A percentile compares a stretch with the other conserved stretches of the same genome.
Evolutionary conservation across 495 filamentous ascomycete species (phyloP).

Genomic region (Podospora anserina): DNA sequence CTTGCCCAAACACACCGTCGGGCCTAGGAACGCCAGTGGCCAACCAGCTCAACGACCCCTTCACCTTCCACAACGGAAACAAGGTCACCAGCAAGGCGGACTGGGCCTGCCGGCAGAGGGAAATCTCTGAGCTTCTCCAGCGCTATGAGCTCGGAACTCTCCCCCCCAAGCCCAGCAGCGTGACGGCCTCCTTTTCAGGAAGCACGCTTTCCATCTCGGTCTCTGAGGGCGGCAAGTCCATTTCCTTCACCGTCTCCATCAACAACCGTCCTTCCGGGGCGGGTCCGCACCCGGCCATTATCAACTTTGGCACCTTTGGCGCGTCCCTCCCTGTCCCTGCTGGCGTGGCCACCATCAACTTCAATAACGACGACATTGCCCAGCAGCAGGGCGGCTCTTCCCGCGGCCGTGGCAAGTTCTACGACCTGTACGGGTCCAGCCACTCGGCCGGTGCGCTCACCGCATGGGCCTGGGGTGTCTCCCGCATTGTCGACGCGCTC

Average conservation of each 20-base stretch:
- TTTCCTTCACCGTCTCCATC: conserved; percentile 51
- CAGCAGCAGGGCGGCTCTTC: conserved; percentile 37
- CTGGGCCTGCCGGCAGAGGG: conserved; percentile 48
- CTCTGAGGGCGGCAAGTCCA: conserved; percentile 42
- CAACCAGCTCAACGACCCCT: conserved; percentile 49
- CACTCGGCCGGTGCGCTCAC: conserved; percentile 49
- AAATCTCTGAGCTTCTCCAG: conserved; percentile 50
- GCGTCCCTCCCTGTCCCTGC: conserved; percentile 45
- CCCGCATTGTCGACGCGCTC: conserved; percentile 51
- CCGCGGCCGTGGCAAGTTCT: conserved; percentile 49
- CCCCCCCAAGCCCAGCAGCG: conserved; percentile 41
- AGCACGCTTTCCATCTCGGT: conserved; percentile 38
- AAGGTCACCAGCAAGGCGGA: conserved; percentile 44
- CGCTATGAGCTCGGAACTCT: conserved; percentile 51
- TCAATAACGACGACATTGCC: conserved; percentile 50
- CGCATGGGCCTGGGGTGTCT: conserved; percentile 54
- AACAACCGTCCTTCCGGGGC: conserved; percentile 31
- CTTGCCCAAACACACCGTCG: conserved; percentile 23
- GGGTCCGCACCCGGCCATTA: conserved; percentile 48
- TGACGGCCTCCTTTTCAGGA: conserved; percentile 42
- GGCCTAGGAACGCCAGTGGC: conserved; percentile 19
- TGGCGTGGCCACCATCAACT: conserved; percentile 47
- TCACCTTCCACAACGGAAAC: conserved; percentile 45
- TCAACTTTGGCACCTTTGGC: conserved; percentile 40
- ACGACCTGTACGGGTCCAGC: conserved; percentile 44